Evolutionary conservation across 2,329 filamentous ascomycete species (phyloP).

Genomic region (Madurella mycetomatis): DNA sequence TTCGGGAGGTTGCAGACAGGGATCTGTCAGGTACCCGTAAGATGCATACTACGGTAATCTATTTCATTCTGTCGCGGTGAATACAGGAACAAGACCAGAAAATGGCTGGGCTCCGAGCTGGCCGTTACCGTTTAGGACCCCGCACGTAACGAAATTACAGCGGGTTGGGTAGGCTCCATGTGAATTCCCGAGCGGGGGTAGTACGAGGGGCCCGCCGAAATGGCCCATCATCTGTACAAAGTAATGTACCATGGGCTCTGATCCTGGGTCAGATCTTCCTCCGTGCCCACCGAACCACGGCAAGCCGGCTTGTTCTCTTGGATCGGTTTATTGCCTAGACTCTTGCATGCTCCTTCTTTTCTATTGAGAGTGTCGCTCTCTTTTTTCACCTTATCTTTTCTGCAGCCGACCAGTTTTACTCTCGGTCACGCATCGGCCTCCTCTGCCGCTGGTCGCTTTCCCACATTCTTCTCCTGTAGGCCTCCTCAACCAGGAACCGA

Average conservation of each 20-base stretch:
- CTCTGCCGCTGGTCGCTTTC: slow-evolving; percentile 10
- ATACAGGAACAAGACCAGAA: too few species aligned
- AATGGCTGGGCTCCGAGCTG: too few species aligned
- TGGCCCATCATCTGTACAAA: background rate
- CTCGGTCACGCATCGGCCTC: background rate
- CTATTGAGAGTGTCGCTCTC: background rate
- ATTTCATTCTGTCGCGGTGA: too few species aligned
- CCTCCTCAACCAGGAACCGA: background rate
- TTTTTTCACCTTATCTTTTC: too few species aligned
- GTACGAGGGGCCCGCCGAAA: background rate
- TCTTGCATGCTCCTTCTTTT: background rate
- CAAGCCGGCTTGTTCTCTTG: background rate
- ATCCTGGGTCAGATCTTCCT: background rate
- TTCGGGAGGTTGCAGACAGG: too few species aligned
- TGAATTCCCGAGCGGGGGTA: too few species aligned
- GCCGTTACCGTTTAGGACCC: too few species aligned
- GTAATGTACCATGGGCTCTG: background rate
- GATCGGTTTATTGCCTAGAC: background rate
- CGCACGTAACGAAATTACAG: too few species aligned
- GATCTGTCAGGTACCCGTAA: too few species aligned
- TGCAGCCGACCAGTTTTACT: background rate
- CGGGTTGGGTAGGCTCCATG: too few species aligned
- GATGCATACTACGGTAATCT: too few species aligned
- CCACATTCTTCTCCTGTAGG: background rate
- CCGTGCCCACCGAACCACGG: background rate